These are phyloP conservation scores for Chlorella sp. DNA, from an alignment of 139 green algal species.

Conservation along the genomic window DNA sequence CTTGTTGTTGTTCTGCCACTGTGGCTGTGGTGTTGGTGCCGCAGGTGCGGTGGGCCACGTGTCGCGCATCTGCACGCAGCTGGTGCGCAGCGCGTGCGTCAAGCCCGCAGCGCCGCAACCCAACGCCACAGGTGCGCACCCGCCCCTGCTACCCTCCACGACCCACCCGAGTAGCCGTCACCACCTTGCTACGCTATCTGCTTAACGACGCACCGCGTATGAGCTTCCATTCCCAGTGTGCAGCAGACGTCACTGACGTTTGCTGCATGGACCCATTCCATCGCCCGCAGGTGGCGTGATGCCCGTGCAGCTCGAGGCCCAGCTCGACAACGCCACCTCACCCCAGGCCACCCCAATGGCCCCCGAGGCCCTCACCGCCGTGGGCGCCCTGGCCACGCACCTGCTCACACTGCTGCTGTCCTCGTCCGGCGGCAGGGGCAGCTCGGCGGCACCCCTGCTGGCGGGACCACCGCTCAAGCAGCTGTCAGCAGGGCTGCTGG, in stretches of 20 bases:
- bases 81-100: not conserved
- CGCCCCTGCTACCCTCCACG: too few relatives aligned
- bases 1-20: not conserved
- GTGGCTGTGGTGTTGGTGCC: not conserved
- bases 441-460: not conserved
- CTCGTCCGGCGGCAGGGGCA: too few relatives aligned
- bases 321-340: not conserved
- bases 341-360: not conserved
- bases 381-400: not conserved
- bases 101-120: not conserved
- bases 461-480: not conserved
- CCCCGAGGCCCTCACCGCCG: not conserved
- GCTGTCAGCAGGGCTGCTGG: not conserved
- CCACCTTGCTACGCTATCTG: too few relatives aligned
- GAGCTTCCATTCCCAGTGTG: too few relatives aligned
- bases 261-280: too few relatives aligned
- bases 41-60: not conserved
- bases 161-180: too few relatives aligned
- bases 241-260: too few relatives aligned
- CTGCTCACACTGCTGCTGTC: not conserved
- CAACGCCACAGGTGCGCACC: not conserved
- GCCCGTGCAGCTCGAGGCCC: not conserved
- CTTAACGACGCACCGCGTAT: too few relatives aligned
- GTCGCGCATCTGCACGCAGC: not conserved
- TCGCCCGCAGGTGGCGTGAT: too few relatives aligned